Evolutionary conservation across 75 land plant species (phyloP).

Genomic region (Gnetum montanum): DNA sequence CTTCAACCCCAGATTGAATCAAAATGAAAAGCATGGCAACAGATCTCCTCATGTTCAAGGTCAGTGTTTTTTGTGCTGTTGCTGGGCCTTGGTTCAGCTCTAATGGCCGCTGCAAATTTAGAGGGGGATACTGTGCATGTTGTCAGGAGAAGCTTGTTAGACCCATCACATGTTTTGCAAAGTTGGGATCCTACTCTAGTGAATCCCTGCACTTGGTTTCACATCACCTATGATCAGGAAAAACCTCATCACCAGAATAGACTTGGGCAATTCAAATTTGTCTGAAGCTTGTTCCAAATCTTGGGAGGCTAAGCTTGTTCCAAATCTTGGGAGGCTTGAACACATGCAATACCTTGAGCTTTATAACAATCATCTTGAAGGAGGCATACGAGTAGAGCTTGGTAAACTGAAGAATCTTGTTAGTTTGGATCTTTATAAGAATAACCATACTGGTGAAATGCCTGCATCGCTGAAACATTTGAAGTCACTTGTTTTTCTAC

Average conservation of each 20-base stretch:
- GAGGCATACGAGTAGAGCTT: slow-evolving; percentile 76
- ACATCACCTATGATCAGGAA: slow-evolving; percentile 64
- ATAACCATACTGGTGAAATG: slow-evolving; percentile 78
- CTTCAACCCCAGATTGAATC: no score
- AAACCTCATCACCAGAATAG: slow-evolving; percentile 72
- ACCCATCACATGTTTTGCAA: slow-evolving; percentile 70
- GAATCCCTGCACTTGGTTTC: slow-evolving; percentile 91
- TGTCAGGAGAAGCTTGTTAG: slow-evolving; percentile 40
- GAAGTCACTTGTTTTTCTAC: slow-evolving; percentile 80
- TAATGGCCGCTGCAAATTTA: slow-evolving; percentile 18
- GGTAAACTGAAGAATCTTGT: slow-evolving; percentile 84
- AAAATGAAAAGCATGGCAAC: neutral
- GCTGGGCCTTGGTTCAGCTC: neutral
- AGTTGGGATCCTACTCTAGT: slow-evolving; percentile 91
- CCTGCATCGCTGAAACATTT: slow-evolving; percentile 76
- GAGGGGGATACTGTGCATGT: slow-evolving; percentile 71
- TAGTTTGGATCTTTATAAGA: slow-evolving; percentile 92
- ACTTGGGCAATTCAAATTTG: slow-evolving; percentile 86
- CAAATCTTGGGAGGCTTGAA: slow-evolving; percentile 79
- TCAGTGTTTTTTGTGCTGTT: neutral
- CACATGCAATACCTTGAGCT: slow-evolving; percentile 91
- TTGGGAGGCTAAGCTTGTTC: no score
- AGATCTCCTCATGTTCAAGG: neutral
- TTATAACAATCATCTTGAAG: slow-evolving; percentile 88
- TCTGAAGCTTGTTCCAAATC: slow-evolving; percentile 86